A percentile compares a stretch with the other conserved stretches of the same genome.
Evolutionary conservation across 225 moss, liverwort and hornwort species (phyloP).

Genomic region (Straminergon stramineum): DNA sequence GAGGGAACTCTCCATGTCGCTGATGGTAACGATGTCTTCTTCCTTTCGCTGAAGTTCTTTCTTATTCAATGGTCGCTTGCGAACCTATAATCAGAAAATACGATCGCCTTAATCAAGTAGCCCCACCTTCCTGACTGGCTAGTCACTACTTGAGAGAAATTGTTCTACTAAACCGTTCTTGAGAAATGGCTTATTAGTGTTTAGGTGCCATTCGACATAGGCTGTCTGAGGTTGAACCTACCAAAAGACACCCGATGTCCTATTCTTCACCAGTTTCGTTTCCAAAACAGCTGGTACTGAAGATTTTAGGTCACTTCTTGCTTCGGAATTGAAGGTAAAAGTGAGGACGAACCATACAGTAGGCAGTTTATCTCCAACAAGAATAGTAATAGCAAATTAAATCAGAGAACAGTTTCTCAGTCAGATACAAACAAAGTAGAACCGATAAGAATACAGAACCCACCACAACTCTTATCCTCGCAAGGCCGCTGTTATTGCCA

Average conservation of each 20-base stretch:
- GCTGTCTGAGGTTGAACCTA: background rate
- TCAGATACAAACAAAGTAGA: background rate
- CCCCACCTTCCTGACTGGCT: background rate
- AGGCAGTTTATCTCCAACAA: background rate
- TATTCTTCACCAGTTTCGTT: background rate
- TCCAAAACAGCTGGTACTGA: background rate
- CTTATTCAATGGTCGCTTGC: conserved; percentile 92
- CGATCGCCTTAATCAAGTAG: conserved; percentile 1
- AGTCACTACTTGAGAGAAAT: background rate
- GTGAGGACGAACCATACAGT: background rate
- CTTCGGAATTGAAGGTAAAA: background rate
- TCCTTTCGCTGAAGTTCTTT: conserved; percentile 92
- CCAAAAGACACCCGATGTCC: background rate
- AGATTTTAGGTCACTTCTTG: background rate
- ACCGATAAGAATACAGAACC: conserved; percentile 6
- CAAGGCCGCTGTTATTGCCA: conserved; percentile 66
- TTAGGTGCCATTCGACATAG: background rate
- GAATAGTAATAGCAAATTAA: background rate
- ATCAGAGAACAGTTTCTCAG: background rate
- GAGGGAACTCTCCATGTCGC: conserved; percentile 56
- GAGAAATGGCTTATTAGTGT: background rate
- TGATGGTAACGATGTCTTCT: conserved; percentile 90
- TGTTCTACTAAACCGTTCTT: background rate
- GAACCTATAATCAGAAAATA: conserved; percentile 42
- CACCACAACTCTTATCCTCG: conserved; percentile 99